Evolutionary conservation across 192 early-diverging fungal genomes (phyloP).

Genomic region (Rhizophagus sp.): DNA sequence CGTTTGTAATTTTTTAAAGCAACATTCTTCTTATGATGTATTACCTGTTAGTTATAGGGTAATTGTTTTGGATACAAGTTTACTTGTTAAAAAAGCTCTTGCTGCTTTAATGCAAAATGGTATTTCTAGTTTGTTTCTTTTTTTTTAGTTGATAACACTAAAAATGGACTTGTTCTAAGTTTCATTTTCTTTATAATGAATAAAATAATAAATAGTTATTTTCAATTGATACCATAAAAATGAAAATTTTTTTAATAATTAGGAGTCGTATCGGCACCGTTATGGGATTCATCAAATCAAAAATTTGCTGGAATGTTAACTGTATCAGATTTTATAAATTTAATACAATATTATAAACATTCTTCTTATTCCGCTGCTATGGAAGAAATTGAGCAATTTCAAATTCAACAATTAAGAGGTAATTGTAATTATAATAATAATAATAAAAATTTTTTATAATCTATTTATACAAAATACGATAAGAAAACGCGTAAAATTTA

Average conservation of each 20-base stretch:
- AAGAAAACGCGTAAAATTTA: too few relatives aligned
- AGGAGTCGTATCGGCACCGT: slow-evolving; percentile 92
- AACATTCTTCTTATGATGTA: slow-evolving; percentile 89
- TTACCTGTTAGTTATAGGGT: slow-evolving; percentile 87
- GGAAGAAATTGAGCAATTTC: slow-evolving; percentile 82
- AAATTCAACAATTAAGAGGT: slow-evolving; percentile 71
- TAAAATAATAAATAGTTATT: background rate
- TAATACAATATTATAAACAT: slow-evolving; percentile 88
- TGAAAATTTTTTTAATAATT: slow-evolving; percentile 31
- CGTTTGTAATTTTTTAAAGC: slow-evolving; percentile 63
- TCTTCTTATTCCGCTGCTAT: slow-evolving; percentile 79
- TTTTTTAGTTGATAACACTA: background rate
- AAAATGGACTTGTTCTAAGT: background rate
- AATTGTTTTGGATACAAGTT: slow-evolving; percentile 87
- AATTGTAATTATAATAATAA: slow-evolving; percentile 40
- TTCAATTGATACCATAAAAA: background rate
- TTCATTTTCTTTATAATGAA: background rate
- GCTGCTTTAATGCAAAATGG: slow-evolving; percentile 93
- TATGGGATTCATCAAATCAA: slow-evolving; percentile 81
- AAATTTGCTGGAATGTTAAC: slow-evolving; percentile 95
- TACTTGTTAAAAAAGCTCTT: slow-evolving; percentile 91
- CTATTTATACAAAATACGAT: too few relatives aligned
- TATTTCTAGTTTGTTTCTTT: slow-evolving; percentile 41
- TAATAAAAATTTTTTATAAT: background rate
- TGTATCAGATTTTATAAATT: slow-evolving; percentile 92